Evolutionary conservation across 768 basidiomycete genomes (phyloP).

Genomic region (Paxillus rubicundulus): DNA sequence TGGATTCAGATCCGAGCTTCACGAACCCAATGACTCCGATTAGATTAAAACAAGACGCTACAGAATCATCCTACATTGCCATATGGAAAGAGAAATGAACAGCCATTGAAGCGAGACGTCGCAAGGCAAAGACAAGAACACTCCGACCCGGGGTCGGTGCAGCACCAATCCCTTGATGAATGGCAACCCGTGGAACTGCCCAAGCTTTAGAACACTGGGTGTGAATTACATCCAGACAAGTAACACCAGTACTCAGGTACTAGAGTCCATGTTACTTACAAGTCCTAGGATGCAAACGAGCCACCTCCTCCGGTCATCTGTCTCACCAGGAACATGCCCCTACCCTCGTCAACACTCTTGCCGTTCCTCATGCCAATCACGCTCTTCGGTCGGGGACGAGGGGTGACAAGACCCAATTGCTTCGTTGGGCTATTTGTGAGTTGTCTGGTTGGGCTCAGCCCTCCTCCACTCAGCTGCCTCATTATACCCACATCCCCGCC

Average conservation of each 20-base stretch:
- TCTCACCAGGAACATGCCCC: constrained; percentile 67
- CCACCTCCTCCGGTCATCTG: constrained; percentile 67
- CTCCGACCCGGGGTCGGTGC: no score
- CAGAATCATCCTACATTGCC: no score
- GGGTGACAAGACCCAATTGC: constrained; percentile 44
- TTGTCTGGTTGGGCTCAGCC: constrained; percentile 66
- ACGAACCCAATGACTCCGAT: no score
- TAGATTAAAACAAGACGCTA: no score
- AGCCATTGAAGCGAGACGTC: no score
- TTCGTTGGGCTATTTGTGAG: constrained; percentile 68
- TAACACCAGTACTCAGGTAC: neutral
- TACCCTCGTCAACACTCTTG: constrained; percentile 66
- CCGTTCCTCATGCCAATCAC: constrained; percentile 66
- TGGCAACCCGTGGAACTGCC: no score
- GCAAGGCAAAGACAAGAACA: no score
- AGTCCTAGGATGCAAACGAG: constrained; percentile 14
- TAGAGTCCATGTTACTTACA: no score
- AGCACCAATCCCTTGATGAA: no score
- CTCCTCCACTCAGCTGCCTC: constrained; percentile 66
- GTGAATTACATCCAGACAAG: neutral
- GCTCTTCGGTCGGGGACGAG: constrained; percentile 71
- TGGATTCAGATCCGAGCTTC: no score
- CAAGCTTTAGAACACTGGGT: no score
- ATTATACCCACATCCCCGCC: constrained; percentile 36
- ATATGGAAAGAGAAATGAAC: no score